A percentile compares a stretch with the other conserved stretches of the same genome.
phyloP scores from a whole-genome alignment of 2,329 filamentous ascomycete genomes.

The Uncinocarpus reesii region DNA sequence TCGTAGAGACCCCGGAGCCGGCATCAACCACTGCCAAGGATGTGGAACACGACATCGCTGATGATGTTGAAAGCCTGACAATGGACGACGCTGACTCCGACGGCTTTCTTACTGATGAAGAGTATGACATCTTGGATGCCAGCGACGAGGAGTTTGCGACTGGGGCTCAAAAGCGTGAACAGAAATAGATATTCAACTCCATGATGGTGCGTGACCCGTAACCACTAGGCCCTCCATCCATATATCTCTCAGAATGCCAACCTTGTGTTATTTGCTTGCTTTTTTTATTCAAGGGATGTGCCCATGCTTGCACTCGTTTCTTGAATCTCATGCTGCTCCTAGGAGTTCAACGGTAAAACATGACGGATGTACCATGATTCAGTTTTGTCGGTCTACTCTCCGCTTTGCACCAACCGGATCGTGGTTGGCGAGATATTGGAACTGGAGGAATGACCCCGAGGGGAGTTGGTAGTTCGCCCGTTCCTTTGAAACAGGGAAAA shows the following conservation, averaged over 20 bases:
- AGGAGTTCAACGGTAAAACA: neutral
- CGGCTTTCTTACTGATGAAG: constrained; percentile 89
- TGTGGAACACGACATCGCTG: constrained; percentile 44
- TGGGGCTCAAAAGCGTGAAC: constrained; percentile 28
- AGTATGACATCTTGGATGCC: constrained; percentile 94
- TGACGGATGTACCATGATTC: neutral
- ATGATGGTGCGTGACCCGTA: neutral
- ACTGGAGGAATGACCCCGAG: neutral
- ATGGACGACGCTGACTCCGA: constrained; percentile 44
- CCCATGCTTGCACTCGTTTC: neutral
- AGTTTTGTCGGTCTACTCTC: neutral
- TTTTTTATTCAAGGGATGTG: too few relatives aligned
- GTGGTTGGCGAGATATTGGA: neutral
- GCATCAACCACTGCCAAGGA: constrained; percentile 30
- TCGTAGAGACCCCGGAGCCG: constrained; percentile 44
- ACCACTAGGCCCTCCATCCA: neutral
- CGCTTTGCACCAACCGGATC: neutral
- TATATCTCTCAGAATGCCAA: neutral
- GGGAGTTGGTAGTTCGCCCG: neutral
- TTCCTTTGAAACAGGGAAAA: too few relatives aligned
- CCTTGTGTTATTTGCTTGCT: neutral
- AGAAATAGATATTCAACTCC: neutral
- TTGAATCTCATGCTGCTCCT: neutral
- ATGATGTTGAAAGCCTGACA: constrained; percentile 51
- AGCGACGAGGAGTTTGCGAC: constrained; percentile 74